Base-by-base conservation (phyloP, 495 filamentous ascomycete species). In the Trichoderma asperelloides region DNA sequence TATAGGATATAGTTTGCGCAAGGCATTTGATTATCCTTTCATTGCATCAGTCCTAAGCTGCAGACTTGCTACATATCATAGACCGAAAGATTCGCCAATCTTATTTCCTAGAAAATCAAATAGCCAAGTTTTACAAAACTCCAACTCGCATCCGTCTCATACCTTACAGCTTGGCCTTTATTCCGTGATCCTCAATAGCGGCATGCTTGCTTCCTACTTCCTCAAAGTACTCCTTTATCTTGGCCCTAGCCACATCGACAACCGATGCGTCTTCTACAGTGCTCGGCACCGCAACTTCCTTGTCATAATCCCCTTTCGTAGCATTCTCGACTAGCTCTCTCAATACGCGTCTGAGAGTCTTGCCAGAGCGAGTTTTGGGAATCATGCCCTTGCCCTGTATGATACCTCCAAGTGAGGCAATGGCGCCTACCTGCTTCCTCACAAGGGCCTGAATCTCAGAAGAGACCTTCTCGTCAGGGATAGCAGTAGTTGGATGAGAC, bases 381-480 rank as follows among this genome's bases (percentile, higher is more conserved):
- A 97, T 96, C 85, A 96, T 93, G n/a, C 89, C 91, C 49, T 86
- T 85, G 9, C 91, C 90, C 69, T 89, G 86, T 39, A 96, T 91
- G 70, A 96, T 88, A 2, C 92, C 92, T 23, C 91, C 91, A 0
- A 97, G 78, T 2, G 83, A 85, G 0, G 93, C 93, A 67, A 97
- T 96, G 11, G 91, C 86, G 16, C 93, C 93, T 41, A 97, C 95
- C 72, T 95, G 90, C 37, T 83, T 82, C n/a, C 91, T 86, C 6
- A 97, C 87, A 0, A 84, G 79, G 9, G 70, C 74, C 66, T 96
- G 85, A 13, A 95, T 82, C 71, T 87, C 79, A 3, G 72, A 65
- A 16, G 75, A 75, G 6, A 88, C 75, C 11, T 78, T 68, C 0
- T 78, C 77, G 27, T 85, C 77, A 0, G 82, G 77, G 2, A 82